Percentiles rank a stretch among this genome's conserved stretches.
Conservation (phyloP, 495 filamentous ascomycete species). For the Glonium stellatum region DNA sequence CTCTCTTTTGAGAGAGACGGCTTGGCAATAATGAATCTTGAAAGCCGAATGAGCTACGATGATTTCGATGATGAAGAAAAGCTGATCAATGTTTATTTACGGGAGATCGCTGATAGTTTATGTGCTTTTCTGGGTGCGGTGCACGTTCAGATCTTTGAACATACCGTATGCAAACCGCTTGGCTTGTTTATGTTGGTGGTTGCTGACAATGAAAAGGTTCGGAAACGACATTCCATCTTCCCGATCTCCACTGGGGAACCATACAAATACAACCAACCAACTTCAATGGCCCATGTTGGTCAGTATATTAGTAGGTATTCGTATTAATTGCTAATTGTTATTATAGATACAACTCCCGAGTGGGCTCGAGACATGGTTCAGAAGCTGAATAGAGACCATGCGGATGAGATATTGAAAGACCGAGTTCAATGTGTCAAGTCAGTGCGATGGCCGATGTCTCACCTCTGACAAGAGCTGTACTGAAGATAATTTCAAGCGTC, state of each 20-base stretch:
- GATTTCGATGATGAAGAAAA: slow-evolving; percentile 7
- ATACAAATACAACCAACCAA: slow-evolving; percentile 9
- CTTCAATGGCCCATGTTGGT: slow-evolving; percentile 6
- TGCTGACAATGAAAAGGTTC: background rate
- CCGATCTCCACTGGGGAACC: slow-evolving; percentile 5
- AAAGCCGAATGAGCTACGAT: slow-evolving; percentile 2
- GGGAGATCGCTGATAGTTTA: background rate
- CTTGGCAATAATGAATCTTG: background rate
- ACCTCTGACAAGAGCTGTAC: no score
- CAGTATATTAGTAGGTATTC: background rate
- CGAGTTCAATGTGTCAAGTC: slow-evolving; percentile 10
- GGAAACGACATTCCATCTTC: slow-evolving; percentile 5
- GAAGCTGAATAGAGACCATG: background rate
- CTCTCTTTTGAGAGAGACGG: slow-evolving; percentile 1
- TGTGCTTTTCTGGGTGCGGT: background rate
- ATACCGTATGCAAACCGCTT: background rate
- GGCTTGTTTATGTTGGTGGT: background rate
- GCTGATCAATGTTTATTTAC: slow-evolving; percentile 1
- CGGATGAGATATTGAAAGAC: background rate
- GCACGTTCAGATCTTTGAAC: slow-evolving; percentile 8
- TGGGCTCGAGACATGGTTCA: slow-evolving; percentile 6
- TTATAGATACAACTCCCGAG: slow-evolving; percentile 2
- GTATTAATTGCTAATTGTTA: background rate
- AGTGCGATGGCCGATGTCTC: no score
- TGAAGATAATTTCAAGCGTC: background rate